A percentile compares a stretch with the other conserved stretches of the same genome.
phyloP scores from a whole-genome alignment of 2,329 filamentous ascomycete genomes.

The Colletotrichum brevisporum region DNA sequence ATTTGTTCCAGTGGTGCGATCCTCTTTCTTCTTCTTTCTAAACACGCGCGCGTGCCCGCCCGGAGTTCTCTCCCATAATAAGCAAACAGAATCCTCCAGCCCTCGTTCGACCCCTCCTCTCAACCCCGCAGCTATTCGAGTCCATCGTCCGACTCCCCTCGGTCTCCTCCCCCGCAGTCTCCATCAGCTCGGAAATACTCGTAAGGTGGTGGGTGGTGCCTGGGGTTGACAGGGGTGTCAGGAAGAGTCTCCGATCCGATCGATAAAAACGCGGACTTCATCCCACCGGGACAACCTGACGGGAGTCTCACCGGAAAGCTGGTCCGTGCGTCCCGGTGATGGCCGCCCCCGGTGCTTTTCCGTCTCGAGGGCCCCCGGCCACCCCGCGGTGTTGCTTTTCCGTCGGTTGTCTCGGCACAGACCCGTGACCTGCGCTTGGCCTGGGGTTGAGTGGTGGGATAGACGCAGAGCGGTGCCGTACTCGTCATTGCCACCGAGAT shows the following conservation, averaged over 20 bases:
- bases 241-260: neutral
- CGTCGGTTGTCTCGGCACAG: constrained; percentile 34
- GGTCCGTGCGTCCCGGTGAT: constrained; percentile 22
- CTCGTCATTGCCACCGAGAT: constrained; percentile 11
- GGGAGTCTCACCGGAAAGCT: constrained; percentile 5
- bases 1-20: neutral
- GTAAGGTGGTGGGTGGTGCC: neutral
- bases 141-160: constrained; percentile 20
- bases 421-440: constrained; percentile 10
- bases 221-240: too few relatives aligned
- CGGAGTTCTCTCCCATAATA: constrained; percentile 18
- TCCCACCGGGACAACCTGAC: neutral
- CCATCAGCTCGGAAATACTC: constrained; percentile 11
- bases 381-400: constrained; percentile 27
- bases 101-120: neutral
- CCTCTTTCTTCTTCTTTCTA: too few relatives aligned
- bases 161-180: neutral
- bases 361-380: neutral
- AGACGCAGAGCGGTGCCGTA: neutral
- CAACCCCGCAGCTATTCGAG: constrained; percentile 4
- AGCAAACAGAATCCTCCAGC: neutral
- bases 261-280: neutral
- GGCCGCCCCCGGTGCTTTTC: constrained; percentile 20
- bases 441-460: neutral
- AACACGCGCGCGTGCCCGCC: neutral